Conservation (phyloP, 805 yeast species). For the Scheffersomyces lignosus region DNA sequence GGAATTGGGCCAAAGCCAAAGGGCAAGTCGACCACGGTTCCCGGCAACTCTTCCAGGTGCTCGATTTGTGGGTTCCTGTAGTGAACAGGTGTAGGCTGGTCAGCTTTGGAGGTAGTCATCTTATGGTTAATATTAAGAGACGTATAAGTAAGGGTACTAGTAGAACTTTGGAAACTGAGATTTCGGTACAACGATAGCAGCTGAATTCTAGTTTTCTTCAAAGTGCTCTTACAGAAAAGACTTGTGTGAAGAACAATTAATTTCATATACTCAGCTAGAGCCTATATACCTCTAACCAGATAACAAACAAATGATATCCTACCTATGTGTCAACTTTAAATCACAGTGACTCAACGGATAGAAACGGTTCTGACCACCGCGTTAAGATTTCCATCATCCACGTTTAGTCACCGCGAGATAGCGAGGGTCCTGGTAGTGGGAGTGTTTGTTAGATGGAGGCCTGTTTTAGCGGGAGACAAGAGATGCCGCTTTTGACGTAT, state of each 20-base stretch:
- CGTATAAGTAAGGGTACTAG: not conserved
- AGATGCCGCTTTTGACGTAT: too few relatives aligned
- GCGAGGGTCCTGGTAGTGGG: too few relatives aligned
- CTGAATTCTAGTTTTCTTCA: not conserved
- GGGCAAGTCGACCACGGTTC: constrained; percentile 22
- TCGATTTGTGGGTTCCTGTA: constrained; percentile 28
- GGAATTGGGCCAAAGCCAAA: constrained; percentile 39
- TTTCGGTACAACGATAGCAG: not conserved
- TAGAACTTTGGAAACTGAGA: not conserved
- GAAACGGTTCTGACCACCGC: too few relatives aligned
- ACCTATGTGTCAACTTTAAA: too few relatives aligned
- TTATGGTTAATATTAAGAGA: not conserved
- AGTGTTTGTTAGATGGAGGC: too few relatives aligned
- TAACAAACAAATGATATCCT: too few relatives aligned
- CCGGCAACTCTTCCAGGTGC: constrained; percentile 6
- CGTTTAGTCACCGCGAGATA: too few relatives aligned
- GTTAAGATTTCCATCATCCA: too few relatives aligned
- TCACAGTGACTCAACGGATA: too few relatives aligned
- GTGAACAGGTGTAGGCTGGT: constrained; percentile 6
- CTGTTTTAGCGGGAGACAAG: too few relatives aligned
- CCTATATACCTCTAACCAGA: too few relatives aligned
- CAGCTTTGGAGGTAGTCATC: constrained; percentile 6
- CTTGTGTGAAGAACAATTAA: not conserved
- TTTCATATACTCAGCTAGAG: too few relatives aligned
- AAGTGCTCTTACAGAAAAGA: not conserved